Evolutionary conservation across 306 rosid genomes (phyloP).

Genomic region (Vigna trinervia): DNA sequence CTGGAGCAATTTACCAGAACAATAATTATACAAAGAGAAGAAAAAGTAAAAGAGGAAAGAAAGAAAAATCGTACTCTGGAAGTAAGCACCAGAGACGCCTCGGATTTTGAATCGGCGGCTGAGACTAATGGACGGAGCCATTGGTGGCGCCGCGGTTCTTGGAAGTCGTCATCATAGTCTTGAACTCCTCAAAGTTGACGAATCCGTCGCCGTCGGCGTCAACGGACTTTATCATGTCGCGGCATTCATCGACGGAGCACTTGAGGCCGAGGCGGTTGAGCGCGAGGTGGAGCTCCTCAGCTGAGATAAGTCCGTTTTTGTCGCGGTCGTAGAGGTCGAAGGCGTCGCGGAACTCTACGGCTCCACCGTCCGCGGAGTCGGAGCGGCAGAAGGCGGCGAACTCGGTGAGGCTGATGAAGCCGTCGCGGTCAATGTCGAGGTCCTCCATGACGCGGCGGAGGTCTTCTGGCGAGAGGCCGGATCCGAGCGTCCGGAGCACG

Average conservation of each 20-base stretch:
- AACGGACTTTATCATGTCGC: slow-evolving; percentile 70
- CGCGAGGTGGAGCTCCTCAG: slow-evolving; percentile 67
- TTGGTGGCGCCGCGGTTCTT: slow-evolving; percentile 10
- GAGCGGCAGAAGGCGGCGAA: slow-evolving; percentile 72
- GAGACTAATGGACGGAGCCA: slow-evolving; percentile 38
- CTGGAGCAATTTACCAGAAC: neutral
- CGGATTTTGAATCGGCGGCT: neutral
- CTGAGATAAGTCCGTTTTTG: slow-evolving; percentile 77
- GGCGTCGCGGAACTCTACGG: slow-evolving; percentile 67
- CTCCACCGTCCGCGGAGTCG: slow-evolving; percentile 50
- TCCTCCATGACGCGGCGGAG: slow-evolving; percentile 68
- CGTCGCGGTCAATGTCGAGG: slow-evolving; percentile 70
- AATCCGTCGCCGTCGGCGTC: slow-evolving; percentile 82
- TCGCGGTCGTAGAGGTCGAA: slow-evolving; percentile 85
- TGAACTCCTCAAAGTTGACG: slow-evolving; percentile 80
- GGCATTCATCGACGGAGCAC: slow-evolving; percentile 69
- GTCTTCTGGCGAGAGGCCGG: slow-evolving; percentile 49
- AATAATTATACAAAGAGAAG: slow-evolving; percentile 13
- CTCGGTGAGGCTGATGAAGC: slow-evolving; percentile 69
- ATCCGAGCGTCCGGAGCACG: slow-evolving; percentile 69
- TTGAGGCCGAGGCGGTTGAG: slow-evolving; percentile 69
- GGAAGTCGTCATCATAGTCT: slow-evolving; percentile 69
- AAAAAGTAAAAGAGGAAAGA: neutral
- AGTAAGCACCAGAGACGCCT: slow-evolving; percentile 1
- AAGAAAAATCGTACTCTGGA: neutral